phyloP scores from a whole-genome alignment of 2,329 filamentous ascomycete genomes.

The Aspergillus brunneoviolaceus region DNA sequence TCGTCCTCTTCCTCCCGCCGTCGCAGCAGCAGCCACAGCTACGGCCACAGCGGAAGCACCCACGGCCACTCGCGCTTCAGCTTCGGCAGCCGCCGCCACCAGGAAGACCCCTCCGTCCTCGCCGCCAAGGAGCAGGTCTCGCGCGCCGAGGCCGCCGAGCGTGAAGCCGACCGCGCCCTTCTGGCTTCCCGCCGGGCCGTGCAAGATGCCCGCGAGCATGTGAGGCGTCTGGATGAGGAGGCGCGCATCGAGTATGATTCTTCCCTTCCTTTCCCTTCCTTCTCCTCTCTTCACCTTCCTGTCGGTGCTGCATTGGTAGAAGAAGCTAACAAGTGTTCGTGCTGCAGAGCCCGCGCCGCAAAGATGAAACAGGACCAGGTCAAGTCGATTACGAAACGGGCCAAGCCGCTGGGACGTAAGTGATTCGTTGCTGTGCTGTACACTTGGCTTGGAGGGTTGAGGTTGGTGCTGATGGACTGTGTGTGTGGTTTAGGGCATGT shows the following conservation, averaged over 20 bases:
- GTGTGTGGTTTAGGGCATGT: neutral
- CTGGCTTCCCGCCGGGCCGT: slow-evolving; percentile 59
- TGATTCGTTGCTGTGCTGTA: slow-evolving; percentile 24
- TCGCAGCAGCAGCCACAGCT: neutral
- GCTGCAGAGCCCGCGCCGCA: slow-evolving; percentile 53
- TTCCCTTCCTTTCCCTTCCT: neutral
- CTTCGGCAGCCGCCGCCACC: slow-evolving; percentile 40
- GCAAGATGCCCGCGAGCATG: slow-evolving; percentile 62
- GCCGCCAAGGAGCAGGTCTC: slow-evolving; percentile 62
- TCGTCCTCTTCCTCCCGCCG: slow-evolving; percentile 22
- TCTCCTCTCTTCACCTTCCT: neutral
- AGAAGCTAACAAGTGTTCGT: neutral
- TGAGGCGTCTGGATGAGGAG: slow-evolving; percentile 63
- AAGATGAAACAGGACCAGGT: slow-evolving; percentile 69
- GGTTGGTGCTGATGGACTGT: neutral
- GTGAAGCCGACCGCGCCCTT: slow-evolving; percentile 64
- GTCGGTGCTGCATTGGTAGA: too few species aligned
- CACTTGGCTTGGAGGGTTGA: neutral
- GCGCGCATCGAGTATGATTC: slow-evolving; percentile 57
- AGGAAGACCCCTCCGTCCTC: slow-evolving; percentile 62
- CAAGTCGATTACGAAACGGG: slow-evolving; percentile 64
- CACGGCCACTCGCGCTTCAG: slow-evolving; percentile 18
- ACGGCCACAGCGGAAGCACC: neutral
- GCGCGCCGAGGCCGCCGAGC: slow-evolving; percentile 62
- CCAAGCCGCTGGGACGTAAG: slow-evolving; percentile 68